phyloP scores from a whole-genome alignment of 495 filamentous ascomycete genomes.

The Aspergillus carlsbadensis region DNA sequence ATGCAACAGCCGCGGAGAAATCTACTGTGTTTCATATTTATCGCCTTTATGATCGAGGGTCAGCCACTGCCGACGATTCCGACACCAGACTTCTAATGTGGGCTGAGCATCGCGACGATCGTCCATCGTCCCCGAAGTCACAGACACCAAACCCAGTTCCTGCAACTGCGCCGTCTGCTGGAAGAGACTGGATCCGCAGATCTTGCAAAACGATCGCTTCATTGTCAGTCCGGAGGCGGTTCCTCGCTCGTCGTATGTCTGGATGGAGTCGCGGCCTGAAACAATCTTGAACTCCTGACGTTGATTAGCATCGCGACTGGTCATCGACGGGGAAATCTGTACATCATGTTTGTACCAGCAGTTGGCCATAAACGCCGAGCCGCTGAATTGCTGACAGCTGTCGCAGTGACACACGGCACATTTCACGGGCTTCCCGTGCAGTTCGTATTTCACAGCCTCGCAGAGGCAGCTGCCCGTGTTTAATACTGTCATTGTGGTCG shows the following conservation, averaged over 20 bases:
- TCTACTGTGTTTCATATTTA: conserved; percentile 7
- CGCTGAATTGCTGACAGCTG: conserved; percentile 15
- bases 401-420: conserved; percentile 16
- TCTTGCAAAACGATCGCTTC: conserved; percentile 16
- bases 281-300: conserved; percentile 8
- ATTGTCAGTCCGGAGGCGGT: conserved; percentile 3
- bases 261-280: conserved; percentile 5
- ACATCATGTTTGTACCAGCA: conserved; percentile 10
- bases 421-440: neutral
- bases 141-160: neutral
- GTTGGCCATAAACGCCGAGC: conserved; percentile 13
- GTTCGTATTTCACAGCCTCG: conserved; percentile 7
- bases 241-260: conserved; percentile 5
- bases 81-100: neutral
- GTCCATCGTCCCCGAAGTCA: conserved; percentile 13
- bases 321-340: neutral
- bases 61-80: conserved; percentile 9
- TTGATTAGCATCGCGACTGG: neutral
- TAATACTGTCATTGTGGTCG: no score
- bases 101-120: conserved; percentile 1
- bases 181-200: conserved; percentile 17
- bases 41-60: neutral
- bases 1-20: neutral
- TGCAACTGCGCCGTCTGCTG: neutral
- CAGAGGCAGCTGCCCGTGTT: conserved; percentile 11